Conservation (phyloP, 164 flowering plant genomes). For the Akebia trifoliata region DNA sequence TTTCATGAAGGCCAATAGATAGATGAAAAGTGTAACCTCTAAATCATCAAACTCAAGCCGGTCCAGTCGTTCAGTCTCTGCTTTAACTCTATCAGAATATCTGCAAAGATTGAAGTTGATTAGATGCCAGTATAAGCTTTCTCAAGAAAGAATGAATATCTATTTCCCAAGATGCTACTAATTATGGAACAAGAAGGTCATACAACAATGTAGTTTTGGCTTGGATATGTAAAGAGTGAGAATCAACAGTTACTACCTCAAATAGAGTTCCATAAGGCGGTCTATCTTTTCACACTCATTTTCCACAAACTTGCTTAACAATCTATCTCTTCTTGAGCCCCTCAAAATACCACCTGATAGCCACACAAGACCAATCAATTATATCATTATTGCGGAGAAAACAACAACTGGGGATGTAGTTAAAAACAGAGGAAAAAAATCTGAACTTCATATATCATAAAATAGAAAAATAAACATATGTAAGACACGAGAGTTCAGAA, state of each 20-base stretch:
- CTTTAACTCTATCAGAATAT: slow-evolving; percentile 81
- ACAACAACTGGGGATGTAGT: not conserved
- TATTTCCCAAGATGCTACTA: not conserved
- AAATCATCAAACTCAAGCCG: slow-evolving; percentile 80
- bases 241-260: slow-evolving; percentile 47
- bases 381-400: too few species aligned
- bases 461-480: too few species aligned
- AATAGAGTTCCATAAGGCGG: slow-evolving; percentile 90
- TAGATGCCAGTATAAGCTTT: not conserved
- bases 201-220: not conserved
- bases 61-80: slow-evolving; percentile 65
- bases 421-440: not conserved
- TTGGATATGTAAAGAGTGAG: not conserved
- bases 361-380: slow-evolving; percentile 6
- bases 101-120: slow-evolving; percentile 28
- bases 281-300: slow-evolving; percentile 96
- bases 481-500: too few species aligned
- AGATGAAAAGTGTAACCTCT: slow-evolving; percentile 46
- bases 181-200: not conserved
- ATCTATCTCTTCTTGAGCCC: slow-evolving; percentile 89
- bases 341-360: slow-evolving; percentile 83
- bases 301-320: slow-evolving; percentile 90
- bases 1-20: not conserved
- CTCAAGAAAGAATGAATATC: not conserved
- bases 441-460: too few species aligned